A percentile compares a stretch with the other conserved stretches of the same genome.
Conservation (phyloP, 1,284 basidiomycete species). For the Ustilago loliicola region DNA sequence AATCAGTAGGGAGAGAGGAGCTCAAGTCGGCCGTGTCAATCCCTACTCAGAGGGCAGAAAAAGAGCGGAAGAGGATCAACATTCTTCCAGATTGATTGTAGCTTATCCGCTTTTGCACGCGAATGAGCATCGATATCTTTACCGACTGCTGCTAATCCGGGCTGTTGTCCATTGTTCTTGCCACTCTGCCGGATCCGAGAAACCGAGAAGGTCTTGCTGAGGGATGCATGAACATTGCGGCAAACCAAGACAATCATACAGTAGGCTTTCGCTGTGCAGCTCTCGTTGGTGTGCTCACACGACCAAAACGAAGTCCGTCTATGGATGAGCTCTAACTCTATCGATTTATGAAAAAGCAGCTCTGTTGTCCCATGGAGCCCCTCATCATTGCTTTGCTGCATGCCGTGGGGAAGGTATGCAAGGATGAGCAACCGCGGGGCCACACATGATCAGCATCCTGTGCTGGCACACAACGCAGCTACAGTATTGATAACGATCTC, state of each 20-base stretch:
- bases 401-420: conserved; percentile 25
- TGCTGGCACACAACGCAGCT: background rate
- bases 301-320: background rate
- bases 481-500: background rate
- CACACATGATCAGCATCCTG: conserved; percentile 10
- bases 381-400: conserved; percentile 11
- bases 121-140: too few relatives aligned
- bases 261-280: background rate
- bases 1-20: background rate
- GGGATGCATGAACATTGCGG: background rate
- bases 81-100: too few relatives aligned
- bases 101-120: too few relatives aligned
- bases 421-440: conserved; percentile 9
- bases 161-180: too few relatives aligned
- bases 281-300: background rate
- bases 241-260: background rate
- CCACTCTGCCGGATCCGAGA: too few relatives aligned
- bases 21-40: background rate
- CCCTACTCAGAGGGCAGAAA: too few relatives aligned
- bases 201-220: too few relatives aligned
- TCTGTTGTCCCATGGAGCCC: conserved; percentile 43
- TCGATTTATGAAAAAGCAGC: background rate
- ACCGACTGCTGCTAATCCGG: too few relatives aligned
- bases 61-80: too few relatives aligned
- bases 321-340: background rate